Evolutionary conservation across 208 protist species (phyloP), one percentile per base, ranked within the genome.

Genomic region (Trypanosomatidae sp.): DNA sequence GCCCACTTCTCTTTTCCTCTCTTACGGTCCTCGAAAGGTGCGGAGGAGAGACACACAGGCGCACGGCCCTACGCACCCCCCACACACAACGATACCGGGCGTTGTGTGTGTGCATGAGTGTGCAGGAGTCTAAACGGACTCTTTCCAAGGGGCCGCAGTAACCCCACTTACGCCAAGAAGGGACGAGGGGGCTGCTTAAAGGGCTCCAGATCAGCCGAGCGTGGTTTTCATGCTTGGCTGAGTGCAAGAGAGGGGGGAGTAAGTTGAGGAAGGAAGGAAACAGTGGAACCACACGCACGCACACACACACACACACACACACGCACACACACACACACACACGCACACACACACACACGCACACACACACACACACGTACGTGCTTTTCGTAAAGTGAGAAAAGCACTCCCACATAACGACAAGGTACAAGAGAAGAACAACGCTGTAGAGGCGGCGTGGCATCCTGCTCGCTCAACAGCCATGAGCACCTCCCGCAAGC

Each of bases 401-500:
- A 10, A 41, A 62, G 56, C 56, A 25, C 19, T 15, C 12, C n/a
- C 55, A 36, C 12, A 15, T 22, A 65, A 7, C 6, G 1, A n/a
- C 19, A 12, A 10, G 59, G 19, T 6, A 65, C 19, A 30, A n/a
- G 59, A 10, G 59, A n/a, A 46, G 39, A 13, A 22, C 19, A 9
- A 43, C 36, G 2, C 58, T 19, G 2, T 25, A 6, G 17, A n/a
- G 8, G 59, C 39, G n/a, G 43, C 22, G 39, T 59, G 15, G 69
- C 1, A n/a, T 30, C 36, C 39, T 25, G 59, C 22, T 22, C 36
- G 6, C 25, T 49, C 53, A 62, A n/a, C 17, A 17, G 30, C 8
- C 22, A 91, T 91, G 83, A 81, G 80, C 64, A 43, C 66, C 28
- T 83, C 83, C 15, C 69, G 90, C 41, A 94, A 92, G 73, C 88